These are phyloP conservation scores for button mushroom (Agaricus bisporus) DNA, from an alignment of 768 basidiomycete species.

Conservation along the genomic window DNA sequence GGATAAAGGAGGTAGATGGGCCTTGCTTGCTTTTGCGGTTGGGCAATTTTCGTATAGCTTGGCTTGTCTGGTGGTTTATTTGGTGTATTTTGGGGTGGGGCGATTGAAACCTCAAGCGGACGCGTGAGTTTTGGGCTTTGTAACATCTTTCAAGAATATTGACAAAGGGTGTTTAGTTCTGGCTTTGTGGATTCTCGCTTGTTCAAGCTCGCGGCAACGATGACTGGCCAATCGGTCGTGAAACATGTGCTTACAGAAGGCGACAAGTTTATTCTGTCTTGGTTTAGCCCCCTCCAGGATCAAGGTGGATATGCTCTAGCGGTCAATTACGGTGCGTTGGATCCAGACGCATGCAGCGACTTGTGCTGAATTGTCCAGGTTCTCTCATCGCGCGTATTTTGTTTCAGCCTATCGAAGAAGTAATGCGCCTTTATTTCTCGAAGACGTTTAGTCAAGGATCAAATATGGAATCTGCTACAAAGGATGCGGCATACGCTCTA, in stretches of 20 bases:
- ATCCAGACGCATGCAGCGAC: not conserved
- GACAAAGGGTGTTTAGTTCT: not conserved
- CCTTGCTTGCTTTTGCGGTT: constrained; percentile 77
- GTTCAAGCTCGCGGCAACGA: constrained; percentile 64
- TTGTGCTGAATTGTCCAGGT: constrained; percentile 38
- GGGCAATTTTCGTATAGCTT: constrained; percentile 78
- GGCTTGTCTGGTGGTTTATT: constrained; percentile 52
- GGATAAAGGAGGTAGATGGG: constrained; percentile 33
- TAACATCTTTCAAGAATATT: not conserved
- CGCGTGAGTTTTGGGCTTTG: not conserved
- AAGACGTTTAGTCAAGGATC: constrained; percentile 33
- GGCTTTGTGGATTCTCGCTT: constrained; percentile 30
- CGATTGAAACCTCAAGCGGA: constrained; percentile 4
- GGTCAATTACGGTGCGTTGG: constrained; percentile 79
- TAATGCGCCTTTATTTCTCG: constrained; percentile 85
- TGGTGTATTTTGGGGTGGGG: constrained; percentile 29
- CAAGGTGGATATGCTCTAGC: constrained; percentile 96
- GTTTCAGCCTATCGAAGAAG: constrained; percentile 96
- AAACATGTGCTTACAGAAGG: constrained; percentile 97
- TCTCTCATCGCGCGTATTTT: constrained; percentile 88
- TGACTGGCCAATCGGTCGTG: constrained; percentile 84
- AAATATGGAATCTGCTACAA: constrained; percentile 17
- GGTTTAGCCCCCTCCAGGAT: constrained; percentile 75
- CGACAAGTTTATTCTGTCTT: constrained; percentile 85
- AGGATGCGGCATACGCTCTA: constrained; percentile 46